Evolutionary conservation across 352 stramenopile genomes (phyloP), one percentile per base, ranked within the genome.

Genomic region (Globisporangium nodosum): DNA sequence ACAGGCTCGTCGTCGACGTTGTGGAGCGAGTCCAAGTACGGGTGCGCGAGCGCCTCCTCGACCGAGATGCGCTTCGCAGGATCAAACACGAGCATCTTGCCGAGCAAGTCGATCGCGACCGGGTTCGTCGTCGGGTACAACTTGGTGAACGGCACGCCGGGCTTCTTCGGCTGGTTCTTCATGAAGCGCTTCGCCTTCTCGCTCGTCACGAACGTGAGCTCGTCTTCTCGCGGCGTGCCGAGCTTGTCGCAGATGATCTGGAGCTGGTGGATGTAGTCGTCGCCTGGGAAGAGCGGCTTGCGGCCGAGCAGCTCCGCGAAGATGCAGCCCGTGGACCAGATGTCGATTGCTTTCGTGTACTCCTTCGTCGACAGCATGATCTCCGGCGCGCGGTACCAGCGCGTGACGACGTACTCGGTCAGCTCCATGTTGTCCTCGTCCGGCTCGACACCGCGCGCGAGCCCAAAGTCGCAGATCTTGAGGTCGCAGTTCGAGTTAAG

Each of bases 251-350:
- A 94, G 56, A 98, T 98, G 66, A 98, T 93, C 73, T 97, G 87
- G 49, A 99, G 92, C 75, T 99, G 97, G 73, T 99, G 92, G 72
- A 99, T 99, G 73, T 99, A 99, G 73, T 99, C 96, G 55, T 99
- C 93, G 1, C 92, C 92, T 6, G 89, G 92, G 48, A 98, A 97
- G n/a, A 98, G 76, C 47, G 89, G 88, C 49, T 95, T 96, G 46
- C 87, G 76, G 12, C 82, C 85, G 1, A 98, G 73, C 35, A 98
- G 63, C 65, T 98, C 92, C n/a, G 88, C 90, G 50, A 98, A 96
- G 66, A 98, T 98, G 72, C 93, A 98, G 5, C 93, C 93, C 3
- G 80, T 90, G 15, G 86, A 94, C 96, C 95, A 99, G 63, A 99
- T 85, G 70, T 99, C 96, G 65, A 99, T 97, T 18, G 91, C 86